These are phyloP conservation scores for Lipomyces japonicus DNA, from an alignment of 805 yeast species.

Conservation along the genomic window DNA sequence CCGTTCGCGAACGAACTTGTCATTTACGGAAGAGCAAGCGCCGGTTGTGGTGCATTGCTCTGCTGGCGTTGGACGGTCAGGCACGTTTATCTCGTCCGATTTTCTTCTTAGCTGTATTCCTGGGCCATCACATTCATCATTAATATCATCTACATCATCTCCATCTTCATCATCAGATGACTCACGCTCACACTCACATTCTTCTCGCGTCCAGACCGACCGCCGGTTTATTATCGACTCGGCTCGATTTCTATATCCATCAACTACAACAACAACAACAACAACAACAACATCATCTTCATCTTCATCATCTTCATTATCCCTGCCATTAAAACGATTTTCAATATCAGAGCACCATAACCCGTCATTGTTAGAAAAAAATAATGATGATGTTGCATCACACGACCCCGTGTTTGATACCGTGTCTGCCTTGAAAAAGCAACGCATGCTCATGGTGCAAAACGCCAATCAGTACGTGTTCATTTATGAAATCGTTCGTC, in stretches of 20 bases:
- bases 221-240: conserved; percentile 3
- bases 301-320: too few species aligned
- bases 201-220: neutral
- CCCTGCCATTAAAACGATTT: too few species aligned
- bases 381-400: too few species aligned
- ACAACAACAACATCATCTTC: conserved; percentile 41
- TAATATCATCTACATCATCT: too few species aligned
- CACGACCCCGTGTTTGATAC: conserved; percentile 35
- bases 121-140: too few species aligned
- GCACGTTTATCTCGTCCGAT: conserved; percentile 76
- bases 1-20: conserved; percentile 36
- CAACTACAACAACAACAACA: too few species aligned
- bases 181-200: neutral
- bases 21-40: too few species aligned
- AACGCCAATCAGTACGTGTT: conserved; percentile 39
- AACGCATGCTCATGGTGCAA: conserved; percentile 45
- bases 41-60: conserved; percentile 86
- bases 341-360: conserved; percentile 1
- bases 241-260: conserved; percentile 1
- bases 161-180: too few species aligned
- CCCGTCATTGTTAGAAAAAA: neutral
- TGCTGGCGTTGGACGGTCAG: conserved; percentile 97
- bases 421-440: conserved; percentile 39
- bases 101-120: conserved; percentile 38
- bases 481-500: conserved; percentile 34